Evolutionary conservation across 257 asterid genomes (phyloP), one percentile per base, ranked within the genome.

Genomic region (Primulina eburnea): DNA sequence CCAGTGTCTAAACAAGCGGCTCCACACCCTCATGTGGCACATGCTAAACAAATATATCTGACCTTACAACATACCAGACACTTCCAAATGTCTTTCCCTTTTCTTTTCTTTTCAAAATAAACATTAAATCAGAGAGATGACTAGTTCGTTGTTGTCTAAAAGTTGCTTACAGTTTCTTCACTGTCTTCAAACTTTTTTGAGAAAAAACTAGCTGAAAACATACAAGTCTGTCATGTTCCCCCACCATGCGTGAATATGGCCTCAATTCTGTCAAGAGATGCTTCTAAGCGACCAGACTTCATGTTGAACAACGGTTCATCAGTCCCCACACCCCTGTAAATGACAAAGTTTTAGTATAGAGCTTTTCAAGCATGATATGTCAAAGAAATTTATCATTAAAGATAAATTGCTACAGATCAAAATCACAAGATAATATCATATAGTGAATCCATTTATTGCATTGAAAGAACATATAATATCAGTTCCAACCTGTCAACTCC

Each of bases 251-350:
- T 86, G 55, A 90, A 89, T 64, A 93, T 85, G 65, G 95, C 92
- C 87, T 93, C 99, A 10, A 93, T 75, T 84, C 99, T 83, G 79
- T 91, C 99, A 47, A 93, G 96, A 4, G 99, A 90, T 57, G 97
- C 96, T 73, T 90, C 84, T 63, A 93, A 76, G 71, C 86, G 83
- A 69, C 99, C 99, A 69, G 99, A 90, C 32, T 89, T 81, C 97
- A 91, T 83, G 85, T 93, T 89, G 74, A 93, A 90, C 76, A 93
- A 71, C 2, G 96, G 87, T 78, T 91, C 96, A 59, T 83, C 97
- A 50, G 81, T 73, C 33, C 99, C 99, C 71, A 93, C 21, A 43
- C 86, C 89, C 83, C 99, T 94, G 90, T 53, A 47, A 52, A 72
- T 50, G 55, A 60, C 63, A 75, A 75, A 58, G 52, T 34, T 24